Evolutionary conservation across 2,329 filamentous ascomycete genomes (phyloP), one percentile per base, ranked within the genome.

Genomic region (Cryphonectria naterciae): DNA sequence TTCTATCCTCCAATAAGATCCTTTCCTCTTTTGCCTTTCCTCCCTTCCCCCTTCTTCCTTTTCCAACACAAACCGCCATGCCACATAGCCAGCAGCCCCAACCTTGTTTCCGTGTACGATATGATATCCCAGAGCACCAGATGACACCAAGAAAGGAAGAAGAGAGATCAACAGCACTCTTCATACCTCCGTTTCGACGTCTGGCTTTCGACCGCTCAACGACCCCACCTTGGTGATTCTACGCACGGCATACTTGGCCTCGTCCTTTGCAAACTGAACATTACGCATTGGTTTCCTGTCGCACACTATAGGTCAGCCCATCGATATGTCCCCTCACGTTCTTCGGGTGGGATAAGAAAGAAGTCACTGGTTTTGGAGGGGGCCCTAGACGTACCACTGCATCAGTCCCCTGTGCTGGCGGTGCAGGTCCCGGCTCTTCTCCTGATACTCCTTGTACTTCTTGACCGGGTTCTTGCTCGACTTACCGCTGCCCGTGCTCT

Each of bases 361-460:
- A 37, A 37, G 37, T 37, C 37, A 10, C 37, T 37, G 37, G 37
- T 37, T 37, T 37, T 37, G 37, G 6, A 10, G 37, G 6, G 37
- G 37, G 32, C 0, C n/a, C n/a, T 19, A 2, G 5, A 68, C 79
- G 74, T 70, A 81, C 94, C 95, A 98, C 80, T 98, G 95, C 93
- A 98, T 97, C 78, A 97, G 77, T 0, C 95, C 95, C 15, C 95
- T 87, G 75, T 98, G 94, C 82, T 95, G 94, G 0, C 95, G 88
- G 79, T 95, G 92, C 78, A 98, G 85, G 62, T 92, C 90, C 73
- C 92, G 89, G 78, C 91, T 93, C 73, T 89, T 87, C 70, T 85
- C 85, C 76, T 89, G 90, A 78, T 92, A 89, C 32, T 91, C 86
- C 78, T 90, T 90, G 77, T 86, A 85, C 74, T 86, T 83, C 74